Percentiles rank a stretch among this genome's conserved stretches.
These are phyloP conservation scores for Zoysia pacifica DNA, from an alignment of 176 grass and related monocot species.

Conservation along the genomic window DNA sequence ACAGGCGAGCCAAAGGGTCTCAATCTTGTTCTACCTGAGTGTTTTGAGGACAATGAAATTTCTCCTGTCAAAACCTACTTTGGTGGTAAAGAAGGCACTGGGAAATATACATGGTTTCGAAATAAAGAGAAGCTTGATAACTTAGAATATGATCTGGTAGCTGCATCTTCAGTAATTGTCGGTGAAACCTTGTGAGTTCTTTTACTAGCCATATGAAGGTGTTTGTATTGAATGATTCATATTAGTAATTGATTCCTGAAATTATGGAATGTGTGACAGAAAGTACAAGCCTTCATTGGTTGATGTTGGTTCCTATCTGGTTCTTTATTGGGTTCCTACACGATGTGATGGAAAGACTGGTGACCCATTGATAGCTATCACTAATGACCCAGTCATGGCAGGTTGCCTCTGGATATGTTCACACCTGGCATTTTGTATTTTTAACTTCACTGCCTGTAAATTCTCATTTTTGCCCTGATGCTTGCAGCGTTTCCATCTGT, in stretches of 20 bases:
- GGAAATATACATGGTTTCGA: conserved; percentile 82
- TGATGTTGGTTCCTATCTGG: conserved; percentile 82
- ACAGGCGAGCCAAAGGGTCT: conserved; percentile 77
- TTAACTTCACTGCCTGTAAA: conserved; percentile 26
- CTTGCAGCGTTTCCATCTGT: conserved; percentile 80
- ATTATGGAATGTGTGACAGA: conserved; percentile 62
- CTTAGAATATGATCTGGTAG: conserved; percentile 56
- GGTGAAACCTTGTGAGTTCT: conserved; percentile 71
- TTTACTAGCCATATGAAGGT: conserved; percentile 25
- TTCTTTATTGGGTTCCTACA: conserved; percentile 80
- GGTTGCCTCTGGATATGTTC: conserved; percentile 53
- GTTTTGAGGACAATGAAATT: conserved; percentile 82
- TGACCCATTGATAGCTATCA: conserved; percentile 56
- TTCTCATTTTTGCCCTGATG: conserved; percentile 35
- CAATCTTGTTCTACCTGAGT: conserved; percentile 68
- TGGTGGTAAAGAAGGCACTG: conserved; percentile 85
- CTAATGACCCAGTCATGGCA: conserved; percentile 78
- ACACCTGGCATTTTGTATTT: conserved; percentile 19
- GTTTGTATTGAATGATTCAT: conserved; percentile 28
- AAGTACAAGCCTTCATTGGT: conserved; percentile 72
- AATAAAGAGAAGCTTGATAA: conserved; percentile 59
- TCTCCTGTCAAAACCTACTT: conserved; percentile 82
- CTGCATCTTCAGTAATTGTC: conserved; percentile 54
- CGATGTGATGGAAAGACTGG: conserved; percentile 84
- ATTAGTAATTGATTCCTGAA: conserved; percentile 10